A percentile compares a stretch with the other conserved stretches of the same genome.
Evolutionary conservation across 1,284 basidiomycete genomes (phyloP).

Genomic region (Athelia psychrophila): DNA sequence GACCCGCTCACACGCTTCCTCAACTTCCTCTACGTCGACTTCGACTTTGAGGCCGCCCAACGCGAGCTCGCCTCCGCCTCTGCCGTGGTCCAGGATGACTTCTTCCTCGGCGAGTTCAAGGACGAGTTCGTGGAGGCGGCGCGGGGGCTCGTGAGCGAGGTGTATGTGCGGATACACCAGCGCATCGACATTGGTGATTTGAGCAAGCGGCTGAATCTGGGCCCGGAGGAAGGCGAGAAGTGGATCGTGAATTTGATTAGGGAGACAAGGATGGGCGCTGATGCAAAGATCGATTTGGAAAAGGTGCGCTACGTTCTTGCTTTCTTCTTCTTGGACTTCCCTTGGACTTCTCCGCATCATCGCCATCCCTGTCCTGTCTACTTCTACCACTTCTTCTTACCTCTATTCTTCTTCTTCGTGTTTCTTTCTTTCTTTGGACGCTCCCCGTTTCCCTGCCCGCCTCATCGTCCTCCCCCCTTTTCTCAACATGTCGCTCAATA

Average conservation of each 20-base stretch:
- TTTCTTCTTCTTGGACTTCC: too few relatives aligned
- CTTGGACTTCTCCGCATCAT: too few relatives aligned
- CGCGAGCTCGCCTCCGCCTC: constrained; percentile 79
- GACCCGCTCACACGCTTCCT: constrained; percentile 95
- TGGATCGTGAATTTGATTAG: constrained; percentile 99
- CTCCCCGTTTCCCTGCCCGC: too few relatives aligned
- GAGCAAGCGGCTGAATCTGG: constrained; percentile 89
- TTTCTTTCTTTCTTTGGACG: constrained; percentile 2
- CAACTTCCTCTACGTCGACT: constrained; percentile 91
- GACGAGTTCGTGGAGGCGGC: constrained; percentile 97
- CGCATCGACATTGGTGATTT: constrained; percentile 94
- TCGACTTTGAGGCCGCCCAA: constrained; percentile 89
- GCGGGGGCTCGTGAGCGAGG: constrained; percentile 92
- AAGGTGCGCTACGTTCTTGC: constrained; percentile 50
- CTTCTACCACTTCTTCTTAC: constrained; percentile 11
- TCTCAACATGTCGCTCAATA: too few relatives aligned
- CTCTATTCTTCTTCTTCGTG: constrained; percentile 3
- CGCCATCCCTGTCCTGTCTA: too few relatives aligned
- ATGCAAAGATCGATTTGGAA: constrained; percentile 97
- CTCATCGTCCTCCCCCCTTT: too few relatives aligned
- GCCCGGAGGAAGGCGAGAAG: constrained; percentile 93
- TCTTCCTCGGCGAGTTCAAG: constrained; percentile 89
- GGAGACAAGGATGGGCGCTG: constrained; percentile 92
- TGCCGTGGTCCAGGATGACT: constrained; percentile 86
- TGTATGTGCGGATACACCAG: constrained; percentile 97